Base-by-base conservation (phyloP, 805 yeast genomes). In the Saccharomycopsis sp. region DNA sequence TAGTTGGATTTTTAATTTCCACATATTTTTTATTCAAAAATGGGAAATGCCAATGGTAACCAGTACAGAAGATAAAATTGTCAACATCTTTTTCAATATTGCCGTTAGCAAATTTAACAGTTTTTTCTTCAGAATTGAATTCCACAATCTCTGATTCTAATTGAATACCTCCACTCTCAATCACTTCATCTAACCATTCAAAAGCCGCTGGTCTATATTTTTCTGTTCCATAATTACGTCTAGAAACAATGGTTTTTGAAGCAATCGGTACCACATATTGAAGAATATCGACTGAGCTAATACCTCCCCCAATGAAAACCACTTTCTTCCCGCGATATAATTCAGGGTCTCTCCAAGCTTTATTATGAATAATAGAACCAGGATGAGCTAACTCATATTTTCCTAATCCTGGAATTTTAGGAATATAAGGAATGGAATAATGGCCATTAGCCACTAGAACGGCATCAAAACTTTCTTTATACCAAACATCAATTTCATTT, bases 401-500 rank as follows among this genome's bases (percentile, higher is more conserved):
- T 2, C 60, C 54, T 18, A 79, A 50, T 0, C 83, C 83, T 4
- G 54, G 52, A 34, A 63, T 58, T 3, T 60, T 55, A 0, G 87
- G 86, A 31, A 70, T 54, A 42, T 54, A 63, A 2, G 87, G 86
- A 9, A 69, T 59, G 21, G 72, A 61, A 52, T 67, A 76, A 45
- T 74, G 74, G 3, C 87, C 87, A 13, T 69, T 59, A 1, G 82
- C 76, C 4, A 77, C 55, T 1, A 74, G 64, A 3, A 79, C 66
- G 9, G 69, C 78, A 52, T 79, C 85, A 47, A 66, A 74, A 19
- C 50, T 49, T 46, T 70, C 70, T 20, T 49, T 54, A 45, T 70
- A 69, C 74, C 74, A 70, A 25, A 48, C 45, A 21, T 44, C 48
- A n/a, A n/a, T n/a, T 37, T 42, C 23, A n/a, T 47, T 50, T 0